Evolutionary conservation across 1,139 yeast genomes (phyloP).

Genomic region (Blastobotrys aristatus): DNA sequence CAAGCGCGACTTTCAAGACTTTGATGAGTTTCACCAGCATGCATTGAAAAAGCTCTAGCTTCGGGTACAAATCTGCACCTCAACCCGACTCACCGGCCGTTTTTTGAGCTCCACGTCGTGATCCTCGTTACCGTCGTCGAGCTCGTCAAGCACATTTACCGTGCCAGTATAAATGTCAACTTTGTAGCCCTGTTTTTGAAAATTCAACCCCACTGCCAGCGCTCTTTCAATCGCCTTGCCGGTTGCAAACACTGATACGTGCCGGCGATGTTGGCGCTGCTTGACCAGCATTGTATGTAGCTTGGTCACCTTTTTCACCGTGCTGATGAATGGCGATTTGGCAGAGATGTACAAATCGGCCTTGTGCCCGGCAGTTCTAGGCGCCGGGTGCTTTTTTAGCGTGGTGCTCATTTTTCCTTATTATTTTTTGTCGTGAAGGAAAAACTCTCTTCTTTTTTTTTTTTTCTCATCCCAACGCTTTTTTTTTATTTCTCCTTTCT

Average conservation of each 20-base stretch:
- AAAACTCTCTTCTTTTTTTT: background rate
- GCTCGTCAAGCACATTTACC: slow-evolving; percentile 23
- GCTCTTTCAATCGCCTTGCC: slow-evolving; percentile 34
- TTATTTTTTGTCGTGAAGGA: background rate
- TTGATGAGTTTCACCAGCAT: background rate
- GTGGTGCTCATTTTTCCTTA: background rate
- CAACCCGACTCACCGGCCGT: slow-evolving; percentile 25
- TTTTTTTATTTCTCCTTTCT: background rate
- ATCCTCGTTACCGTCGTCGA: slow-evolving; percentile 14
- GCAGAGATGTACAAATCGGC: slow-evolving; percentile 20
- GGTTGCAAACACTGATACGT: slow-evolving; percentile 29
- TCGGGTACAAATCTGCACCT: slow-evolving; percentile 18
- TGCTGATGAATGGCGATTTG: slow-evolving; percentile 32
- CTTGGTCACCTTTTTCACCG: slow-evolving; percentile 26
- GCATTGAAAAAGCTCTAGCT: background rate
- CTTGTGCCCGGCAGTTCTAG: slow-evolving; percentile 13
- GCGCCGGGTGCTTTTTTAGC: slow-evolving; percentile 12
- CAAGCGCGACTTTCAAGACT: slow-evolving; percentile 7
- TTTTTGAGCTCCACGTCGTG: slow-evolving; percentile 18
- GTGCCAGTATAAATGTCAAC: slow-evolving; percentile 25
- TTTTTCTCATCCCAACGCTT: background rate
- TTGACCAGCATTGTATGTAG: slow-evolving; percentile 17
- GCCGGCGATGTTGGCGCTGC: slow-evolving; percentile 14
- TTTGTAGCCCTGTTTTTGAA: slow-evolving; percentile 26
- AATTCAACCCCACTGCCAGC: slow-evolving; percentile 29